Conservation (phyloP, 2,329 filamentous ascomycete genomes). For the Microsporum audouinii region DNA sequence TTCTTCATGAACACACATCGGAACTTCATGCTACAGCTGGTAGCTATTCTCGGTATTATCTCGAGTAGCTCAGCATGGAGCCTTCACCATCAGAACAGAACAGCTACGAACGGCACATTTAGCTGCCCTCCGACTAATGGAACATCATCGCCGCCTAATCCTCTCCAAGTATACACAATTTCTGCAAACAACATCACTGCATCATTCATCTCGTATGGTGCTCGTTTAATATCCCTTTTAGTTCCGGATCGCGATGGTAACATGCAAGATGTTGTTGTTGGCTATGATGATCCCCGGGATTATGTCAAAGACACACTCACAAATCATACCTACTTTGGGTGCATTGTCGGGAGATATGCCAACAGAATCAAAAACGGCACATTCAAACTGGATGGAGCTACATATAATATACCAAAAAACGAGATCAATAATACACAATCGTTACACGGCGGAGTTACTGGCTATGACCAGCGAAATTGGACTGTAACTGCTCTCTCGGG, state of each 20-base stretch:
- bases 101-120: not conserved
- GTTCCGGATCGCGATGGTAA: constrained; percentile 42
- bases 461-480: constrained; percentile 41
- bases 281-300: constrained; percentile 38
- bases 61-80: constrained; percentile 2
- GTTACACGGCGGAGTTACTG: constrained; percentile 40
- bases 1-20: constrained; percentile 1
- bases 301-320: constrained; percentile 37
- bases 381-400: constrained; percentile 39
- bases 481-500: constrained; percentile 34
- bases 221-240: constrained; percentile 36
- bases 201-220: constrained; percentile 39
- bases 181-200: constrained; percentile 38
- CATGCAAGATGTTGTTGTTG: constrained; percentile 40
- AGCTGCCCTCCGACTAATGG: not conserved
- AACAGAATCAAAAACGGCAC: constrained; percentile 48
- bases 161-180: constrained; percentile 37
- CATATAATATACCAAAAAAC: constrained; percentile 40
- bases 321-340: constrained; percentile 39
- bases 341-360: constrained; percentile 42
- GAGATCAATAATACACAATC: constrained; percentile 42
- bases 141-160: constrained; percentile 13
- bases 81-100: not conserved
- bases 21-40: not conserved
- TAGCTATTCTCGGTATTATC: not conserved